Percentiles rank a stretch among this genome's conserved stretches.
Conservation (phyloP, 164 flowering plant species). For the Sedum album region DNA sequence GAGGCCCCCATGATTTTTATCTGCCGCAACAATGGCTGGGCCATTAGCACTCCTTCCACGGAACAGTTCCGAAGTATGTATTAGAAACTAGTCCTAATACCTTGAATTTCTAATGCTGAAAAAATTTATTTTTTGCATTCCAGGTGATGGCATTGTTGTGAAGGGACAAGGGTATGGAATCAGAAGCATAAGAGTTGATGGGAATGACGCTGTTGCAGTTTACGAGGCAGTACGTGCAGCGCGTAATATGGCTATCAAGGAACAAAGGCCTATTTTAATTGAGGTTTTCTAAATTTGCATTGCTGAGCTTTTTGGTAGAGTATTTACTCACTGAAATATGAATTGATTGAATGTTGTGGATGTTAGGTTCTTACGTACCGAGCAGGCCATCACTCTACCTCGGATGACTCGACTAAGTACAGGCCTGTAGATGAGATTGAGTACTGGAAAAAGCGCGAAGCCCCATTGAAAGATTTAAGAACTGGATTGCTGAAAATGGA, state of each 20-base stretch:
- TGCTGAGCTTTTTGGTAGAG: too few species aligned
- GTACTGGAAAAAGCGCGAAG: slow-evolving; percentile 37
- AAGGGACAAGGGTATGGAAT: slow-evolving; percentile 62
- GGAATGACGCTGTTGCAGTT: slow-evolving; percentile 63
- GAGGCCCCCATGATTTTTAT: slow-evolving; percentile 55
- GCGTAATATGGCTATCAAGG: slow-evolving; percentile 47
- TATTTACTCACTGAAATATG: too few species aligned
- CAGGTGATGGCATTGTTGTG: slow-evolving; percentile 30
- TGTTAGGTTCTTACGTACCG: slow-evolving; percentile 55
- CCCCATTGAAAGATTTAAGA: slow-evolving; percentile 41
- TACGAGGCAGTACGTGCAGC: slow-evolving; percentile 41
- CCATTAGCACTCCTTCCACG: slow-evolving; percentile 53
- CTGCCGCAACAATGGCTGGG: slow-evolving; percentile 78
- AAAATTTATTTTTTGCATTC: background rate
- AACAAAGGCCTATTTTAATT: slow-evolving; percentile 43
- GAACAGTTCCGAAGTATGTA: slow-evolving; percentile 60
- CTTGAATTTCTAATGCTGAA: background rate
- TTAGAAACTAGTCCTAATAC: background rate
- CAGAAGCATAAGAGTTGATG: slow-evolving; percentile 54
- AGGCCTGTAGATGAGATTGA: slow-evolving; percentile 48
- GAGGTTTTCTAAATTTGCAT: slow-evolving; percentile 33
- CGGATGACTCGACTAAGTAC: slow-evolving; percentile 73
- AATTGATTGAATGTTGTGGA: too few species aligned
- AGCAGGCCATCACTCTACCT: slow-evolving; percentile 65
- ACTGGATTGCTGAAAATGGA: slow-evolving; percentile 46